These are phyloP conservation scores for Citrus sinensis DNA, from an alignment of 345 rosid genomes.

Conservation along the genomic window DVS_A1.0 CM039165.1:2200501-2201000, in stretches of 20 bases:
- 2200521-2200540: conserved; percentile 86
- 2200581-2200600: conserved; percentile 86
- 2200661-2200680: neutral
- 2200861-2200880: conserved; percentile 9
- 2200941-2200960: neutral
- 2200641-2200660: neutral
- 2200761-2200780: conserved; percentile 86
- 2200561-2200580: conserved; percentile 92
- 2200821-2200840: conserved; percentile 73
- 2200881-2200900: conserved; percentile 12
- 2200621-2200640: conserved; percentile 2
- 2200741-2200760: conserved; percentile 94
- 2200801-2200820: conserved; percentile 92
- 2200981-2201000: neutral
- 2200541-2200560: conserved; percentile 93
- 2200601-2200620: conserved; percentile 67
- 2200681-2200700: neutral
- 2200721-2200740: conserved; percentile 83
- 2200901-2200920: neutral
- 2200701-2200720: conserved; percentile 10
- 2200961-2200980: neutral
- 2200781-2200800: conserved; percentile 84
- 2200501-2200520: conserved; percentile 94
- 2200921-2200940: neutral
- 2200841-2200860: conserved; percentile 43